Percentiles rank a stretch among this genome's conserved stretches.
Evolutionary conservation across 139 green algal species (phyloP).

Genomic region (Picochlorum costavermella): DNA sequence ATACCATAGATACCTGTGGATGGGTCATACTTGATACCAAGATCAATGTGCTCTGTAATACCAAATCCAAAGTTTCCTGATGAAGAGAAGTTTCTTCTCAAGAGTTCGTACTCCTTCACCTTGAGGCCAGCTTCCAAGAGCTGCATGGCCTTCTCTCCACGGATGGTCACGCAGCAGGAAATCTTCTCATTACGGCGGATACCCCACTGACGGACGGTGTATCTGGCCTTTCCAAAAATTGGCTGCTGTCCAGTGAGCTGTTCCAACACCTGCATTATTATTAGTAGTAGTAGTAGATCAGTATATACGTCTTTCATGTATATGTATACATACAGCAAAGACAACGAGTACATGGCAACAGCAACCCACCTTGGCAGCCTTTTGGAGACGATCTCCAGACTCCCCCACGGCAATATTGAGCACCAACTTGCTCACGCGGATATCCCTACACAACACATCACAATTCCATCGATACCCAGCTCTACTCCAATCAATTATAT

Average conservation of each 20-base stretch:
- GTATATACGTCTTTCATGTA: no score
- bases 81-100: conserved; percentile 93
- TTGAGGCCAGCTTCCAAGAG: conserved; percentile 97
- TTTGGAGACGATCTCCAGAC: conserved; percentile 95
- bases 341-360: neutral
- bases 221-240: conserved; percentile 95
- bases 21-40: conserved; percentile 99
- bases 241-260: conserved; percentile 98
- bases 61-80: conserved; percentile 95
- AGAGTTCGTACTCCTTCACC: conserved; percentile 99
- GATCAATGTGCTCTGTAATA: conserved; percentile 98
- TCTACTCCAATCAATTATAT: neutral
- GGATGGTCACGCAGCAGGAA: conserved; percentile 88
- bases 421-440: conserved; percentile 95
- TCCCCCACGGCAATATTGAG: conserved; percentile 98
- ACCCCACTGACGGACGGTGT: conserved; percentile 95
- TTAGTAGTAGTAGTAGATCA: no score
- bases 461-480: neutral
- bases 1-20: conserved; percentile 99
- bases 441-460: conserved; percentile 48
- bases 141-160: conserved; percentile 97
- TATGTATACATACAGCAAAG: neutral
- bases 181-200: conserved; percentile 99
- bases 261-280: conserved; percentile 84
- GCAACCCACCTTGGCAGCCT: conserved; percentile 86